Evolutionary conservation across 2,329 filamentous ascomycete genomes (phyloP), one percentile per base, ranked within the genome.

Genomic region (Arthrocladium fulminans): DNA sequence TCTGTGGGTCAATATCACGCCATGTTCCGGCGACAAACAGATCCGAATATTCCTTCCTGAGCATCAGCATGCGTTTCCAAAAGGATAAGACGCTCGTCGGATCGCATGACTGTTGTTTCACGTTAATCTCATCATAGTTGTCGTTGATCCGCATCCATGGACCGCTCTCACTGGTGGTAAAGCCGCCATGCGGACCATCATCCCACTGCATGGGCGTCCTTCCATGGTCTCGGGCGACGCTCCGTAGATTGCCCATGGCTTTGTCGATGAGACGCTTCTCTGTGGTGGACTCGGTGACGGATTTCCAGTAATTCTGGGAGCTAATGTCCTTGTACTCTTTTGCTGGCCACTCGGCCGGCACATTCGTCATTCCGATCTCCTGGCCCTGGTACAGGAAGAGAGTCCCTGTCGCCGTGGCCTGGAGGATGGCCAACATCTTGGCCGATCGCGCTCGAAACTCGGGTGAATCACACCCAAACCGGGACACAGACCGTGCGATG

Each of bases 141-240:
- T 35, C 32, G 32, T 35, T 3, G 19, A 3, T 35, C 12, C 4
- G 3, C 76, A 81, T 81, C 77, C 78, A 81, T 0, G 78, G 76
- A 24, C 56, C 48, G 12, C 30, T 37, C 15, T 54, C 49, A 7
- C 32, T 35, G 4, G 3, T 12, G 3, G 32, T 35, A 66, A 86
- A 86, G 2, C 82, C 82, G 0, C 76, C 79, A 52, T 81, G 71
- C 0, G 66, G 65, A 0, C 61, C 69, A 48, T 73, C 72, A 51
- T 78, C 71, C 82, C 82, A 86, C 53, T 82, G 79, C 67, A 86
- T 77, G 0, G 82, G 82, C 2, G 78, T 73, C n/a, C 82, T 72
- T 5, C 79, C 73, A 59, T 86, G 77, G 59, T 86, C 81, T 23
- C 83, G 62, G 9, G 29, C 29, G 9, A 32, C 29, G 9, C n/a